A percentile compares a stretch with the other conserved stretches of the same genome.
phyloP scores from a whole-genome alignment of 352 stramenopile species.

The Phytophthora hibernalis region DNA sequence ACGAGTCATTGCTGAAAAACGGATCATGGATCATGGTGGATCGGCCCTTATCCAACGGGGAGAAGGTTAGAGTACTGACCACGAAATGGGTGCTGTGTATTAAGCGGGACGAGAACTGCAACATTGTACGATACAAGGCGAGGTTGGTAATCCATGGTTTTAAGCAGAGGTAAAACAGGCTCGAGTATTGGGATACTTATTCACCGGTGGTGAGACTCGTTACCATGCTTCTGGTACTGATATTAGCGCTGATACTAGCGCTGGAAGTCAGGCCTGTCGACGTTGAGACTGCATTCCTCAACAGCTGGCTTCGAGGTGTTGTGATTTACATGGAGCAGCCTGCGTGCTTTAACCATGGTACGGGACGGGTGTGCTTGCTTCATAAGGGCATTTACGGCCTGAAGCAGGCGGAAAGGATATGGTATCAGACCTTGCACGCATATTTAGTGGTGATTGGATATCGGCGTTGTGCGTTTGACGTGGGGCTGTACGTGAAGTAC shows the following conservation, averaged over 20 bases:
- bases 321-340: slow-evolving; percentile 5
- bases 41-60: neutral
- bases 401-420: neutral
- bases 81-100: slow-evolving; percentile 1
- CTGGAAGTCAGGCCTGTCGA: neutral
- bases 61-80: neutral
- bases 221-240: too few species aligned
- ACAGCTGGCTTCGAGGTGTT: neutral
- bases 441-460: neutral
- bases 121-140: too few species aligned
- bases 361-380: neutral
- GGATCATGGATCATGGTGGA: slow-evolving; percentile 1
- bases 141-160: too few species aligned
- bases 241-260: too few species aligned
- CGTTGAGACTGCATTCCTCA: slow-evolving; percentile 11
- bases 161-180: too few species aligned
- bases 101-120: neutral
- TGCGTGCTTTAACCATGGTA: neutral
- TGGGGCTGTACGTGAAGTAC: neutral
- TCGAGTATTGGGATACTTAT: neutral
- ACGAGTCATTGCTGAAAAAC: slow-evolving; percentile 2
- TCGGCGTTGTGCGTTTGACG: neutral
- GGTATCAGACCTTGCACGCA: neutral
- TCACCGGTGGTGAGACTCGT: too few species aligned
- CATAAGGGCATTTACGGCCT: neutral